Evolutionary conservation across 331 rosid species (phyloP).

Genomic region (Cydonia oblonga): DNA sequence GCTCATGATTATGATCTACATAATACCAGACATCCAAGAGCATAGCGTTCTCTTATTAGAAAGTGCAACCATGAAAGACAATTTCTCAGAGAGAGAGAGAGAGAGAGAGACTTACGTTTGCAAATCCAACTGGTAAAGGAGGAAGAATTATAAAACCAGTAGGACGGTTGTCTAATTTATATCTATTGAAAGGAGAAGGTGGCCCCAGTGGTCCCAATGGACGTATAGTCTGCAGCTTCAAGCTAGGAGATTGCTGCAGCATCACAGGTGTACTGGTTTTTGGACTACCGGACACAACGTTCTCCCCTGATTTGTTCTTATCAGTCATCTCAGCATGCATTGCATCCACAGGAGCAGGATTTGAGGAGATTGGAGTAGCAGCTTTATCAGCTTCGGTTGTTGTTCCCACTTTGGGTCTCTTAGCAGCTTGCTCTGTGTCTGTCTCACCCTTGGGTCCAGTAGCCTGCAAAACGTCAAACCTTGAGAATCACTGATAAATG

Average conservation of each 20-base stretch:
- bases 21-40: neutral
- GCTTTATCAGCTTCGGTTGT: constrained; percentile 37
- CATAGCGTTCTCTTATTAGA: neutral
- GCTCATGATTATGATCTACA: neutral
- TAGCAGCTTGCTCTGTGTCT: constrained; percentile 51
- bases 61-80: neutral
- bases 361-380: constrained; percentile 41
- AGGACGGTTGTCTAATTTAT: constrained; percentile 76
- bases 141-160: constrained; percentile 64
- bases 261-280: constrained; percentile 33
- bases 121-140: constrained; percentile 70
- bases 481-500: constrained; percentile 4
- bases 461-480: constrained; percentile 41
- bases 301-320: constrained; percentile 34
- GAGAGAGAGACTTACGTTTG: constrained; percentile 49
- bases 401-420: constrained; percentile 55
- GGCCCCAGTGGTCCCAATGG: constrained; percentile 34
- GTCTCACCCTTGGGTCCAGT: constrained; percentile 57
- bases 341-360: constrained; percentile 32
- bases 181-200: constrained; percentile 39
- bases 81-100: neutral
- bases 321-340: constrained; percentile 39
- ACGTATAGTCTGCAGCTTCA: constrained; percentile 50
- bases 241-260: constrained; percentile 41
- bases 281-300: constrained; percentile 38